phyloP scores from a whole-genome alignment of 2,329 filamentous ascomycete species.

The Diaporthe helianthi region DNA sequence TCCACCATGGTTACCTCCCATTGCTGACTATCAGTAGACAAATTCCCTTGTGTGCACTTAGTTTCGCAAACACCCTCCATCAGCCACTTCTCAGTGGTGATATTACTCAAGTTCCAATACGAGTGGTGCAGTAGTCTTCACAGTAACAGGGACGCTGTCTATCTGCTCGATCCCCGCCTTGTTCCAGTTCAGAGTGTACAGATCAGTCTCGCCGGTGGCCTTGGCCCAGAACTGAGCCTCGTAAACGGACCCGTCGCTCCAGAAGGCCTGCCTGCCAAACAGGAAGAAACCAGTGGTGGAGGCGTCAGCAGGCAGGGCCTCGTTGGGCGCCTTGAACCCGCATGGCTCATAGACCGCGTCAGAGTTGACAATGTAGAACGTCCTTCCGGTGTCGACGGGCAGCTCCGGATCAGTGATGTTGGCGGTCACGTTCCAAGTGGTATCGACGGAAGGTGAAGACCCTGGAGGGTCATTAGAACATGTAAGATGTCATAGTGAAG shows the following conservation, averaged over 20 bases:
- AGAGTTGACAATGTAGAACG: slow-evolving; percentile 28
- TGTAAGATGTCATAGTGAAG: background rate
- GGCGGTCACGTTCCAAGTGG: slow-evolving; percentile 21
- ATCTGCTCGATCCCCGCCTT: slow-evolving; percentile 16
- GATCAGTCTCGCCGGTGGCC: slow-evolving; percentile 1
- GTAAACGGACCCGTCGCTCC: slow-evolving; percentile 15
- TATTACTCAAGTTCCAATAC: background rate
- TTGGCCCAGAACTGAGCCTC: slow-evolving; percentile 33
- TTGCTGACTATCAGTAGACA: background rate
- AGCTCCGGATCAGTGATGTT: background rate
- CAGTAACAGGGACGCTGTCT: slow-evolving; percentile 27
- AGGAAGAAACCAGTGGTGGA: slow-evolving; percentile 25
- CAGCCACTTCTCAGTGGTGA: background rate
- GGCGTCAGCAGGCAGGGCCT: slow-evolving; percentile 13
- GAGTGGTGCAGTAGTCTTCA: slow-evolving; percentile 25
- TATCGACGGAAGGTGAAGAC: slow-evolving; percentile 5
- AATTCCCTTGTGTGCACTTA: background rate
- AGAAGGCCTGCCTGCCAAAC: slow-evolving; percentile 25
- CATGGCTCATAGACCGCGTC: slow-evolving; percentile 14
- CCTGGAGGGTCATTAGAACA: background rate
- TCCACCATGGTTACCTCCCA: background rate
- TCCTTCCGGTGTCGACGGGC: background rate
- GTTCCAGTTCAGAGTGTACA: slow-evolving; percentile 31
- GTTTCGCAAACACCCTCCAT: background rate
- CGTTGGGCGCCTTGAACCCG: slow-evolving; percentile 17